phyloP scores from a whole-genome alignment of 352 stramenopile genomes.

The Pythium dissotocum region DNA sequence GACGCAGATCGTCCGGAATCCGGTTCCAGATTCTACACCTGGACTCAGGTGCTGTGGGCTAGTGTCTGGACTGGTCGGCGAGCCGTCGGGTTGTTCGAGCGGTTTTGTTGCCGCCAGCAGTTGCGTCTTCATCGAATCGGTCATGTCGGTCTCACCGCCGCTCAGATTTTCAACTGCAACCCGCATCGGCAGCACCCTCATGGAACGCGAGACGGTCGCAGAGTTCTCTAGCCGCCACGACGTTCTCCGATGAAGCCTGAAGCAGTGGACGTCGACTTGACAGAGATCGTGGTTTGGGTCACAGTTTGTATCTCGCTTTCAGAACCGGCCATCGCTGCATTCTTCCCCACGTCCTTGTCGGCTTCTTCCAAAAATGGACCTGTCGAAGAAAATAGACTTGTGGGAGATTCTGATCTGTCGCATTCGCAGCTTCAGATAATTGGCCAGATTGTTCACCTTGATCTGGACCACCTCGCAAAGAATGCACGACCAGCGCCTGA shows the following conservation, averaged over 20 bases:
- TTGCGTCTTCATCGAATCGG: constrained; percentile 1
- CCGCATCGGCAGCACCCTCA: constrained; percentile 15
- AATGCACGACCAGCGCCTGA: not conserved
- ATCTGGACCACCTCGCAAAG: not conserved
- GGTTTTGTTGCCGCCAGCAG: not conserved
- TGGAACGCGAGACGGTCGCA: not conserved
- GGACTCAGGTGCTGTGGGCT: not conserved
- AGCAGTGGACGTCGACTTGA: not conserved
- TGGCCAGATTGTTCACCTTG: not conserved
- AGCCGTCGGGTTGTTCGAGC: not conserved
- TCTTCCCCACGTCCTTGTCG: not conserved
- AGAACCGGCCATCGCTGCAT: not conserved
- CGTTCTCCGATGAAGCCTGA: not conserved
- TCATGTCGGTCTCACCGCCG: not conserved
- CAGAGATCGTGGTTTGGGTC: not conserved
- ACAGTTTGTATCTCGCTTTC: not conserved
- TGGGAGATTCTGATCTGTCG: not conserved
- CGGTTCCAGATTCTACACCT: not conserved
- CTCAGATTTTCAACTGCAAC: not conserved
- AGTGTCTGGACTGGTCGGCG: not conserved
- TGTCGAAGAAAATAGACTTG: not conserved
- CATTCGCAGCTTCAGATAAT: not conserved
- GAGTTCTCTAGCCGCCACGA: too few relatives aligned
- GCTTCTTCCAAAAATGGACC: not conserved
- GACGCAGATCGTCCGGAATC: constrained; percentile 33